Evolutionary conservation across 192 early-diverging fungal genomes (phyloP), one percentile per base, ranked within the genome.

Genomic region (Coemansia sp.): DNA sequence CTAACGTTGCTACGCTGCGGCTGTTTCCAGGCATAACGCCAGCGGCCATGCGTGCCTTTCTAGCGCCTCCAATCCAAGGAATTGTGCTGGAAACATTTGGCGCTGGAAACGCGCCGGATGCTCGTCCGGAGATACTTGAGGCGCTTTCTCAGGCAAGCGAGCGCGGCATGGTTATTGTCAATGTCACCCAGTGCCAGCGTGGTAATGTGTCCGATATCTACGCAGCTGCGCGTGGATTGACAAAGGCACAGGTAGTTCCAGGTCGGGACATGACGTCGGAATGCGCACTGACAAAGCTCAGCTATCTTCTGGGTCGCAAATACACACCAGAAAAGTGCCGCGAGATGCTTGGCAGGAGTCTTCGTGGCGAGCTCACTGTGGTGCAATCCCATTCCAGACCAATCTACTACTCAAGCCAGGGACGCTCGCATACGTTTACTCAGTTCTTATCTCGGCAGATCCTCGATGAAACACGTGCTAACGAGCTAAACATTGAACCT

Each of bases 81-180:
- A 90, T 98, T 5, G 93, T 99, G 9, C 79, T 99, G 9, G 96
- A 99, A 72, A 96, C 96, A 2, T 99, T 94, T 70, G 98, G 98
- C 6, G 93, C 92, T 32, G 98, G 98, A 7, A 99, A 99, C 71
- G 96, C 95, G 0, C 98, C 98, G 2, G 91, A 91, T 70, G 90
- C 94, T 53, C 88, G 94, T 1, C 84, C 89, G 2, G 95, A 95
- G 61, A 84, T 98, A 57, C 77, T 99, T n/a, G 80, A 77, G 19
- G 92, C 91, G 2, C 79, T 99, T 7, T 81, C 87, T 41, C 92
- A 95, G 48, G 98, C 96, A 8, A 90, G 90, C 76, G 92, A 90
- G 55, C 89, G 94, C 17, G 98, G 98, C 10, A 93, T 98, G 7
- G 92, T 98, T 11, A 94, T 99, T 71, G 94, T 99, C 61, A 99